These are phyloP conservation scores for Tuber melanosporum DNA, from an alignment of 495 filamentous ascomycete genomes.

Conservation along the genomic window DNA sequence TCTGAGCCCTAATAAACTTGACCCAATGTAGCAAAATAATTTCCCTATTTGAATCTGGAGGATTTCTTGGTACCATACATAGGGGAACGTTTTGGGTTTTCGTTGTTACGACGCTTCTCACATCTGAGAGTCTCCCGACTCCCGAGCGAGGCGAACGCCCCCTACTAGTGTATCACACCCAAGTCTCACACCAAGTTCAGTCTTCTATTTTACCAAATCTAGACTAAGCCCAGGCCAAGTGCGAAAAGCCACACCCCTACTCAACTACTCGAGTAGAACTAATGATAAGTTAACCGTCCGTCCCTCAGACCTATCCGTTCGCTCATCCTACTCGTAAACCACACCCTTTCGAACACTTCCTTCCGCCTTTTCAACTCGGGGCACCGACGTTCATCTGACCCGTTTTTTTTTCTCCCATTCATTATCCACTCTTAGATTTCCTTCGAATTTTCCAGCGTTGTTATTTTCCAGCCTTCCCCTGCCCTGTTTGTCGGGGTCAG, in stretches of 20 bases:
- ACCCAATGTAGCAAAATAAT: background rate
- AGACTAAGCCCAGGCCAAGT: conserved; percentile 28
- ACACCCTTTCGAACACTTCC: background rate
- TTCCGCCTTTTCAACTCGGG: background rate
- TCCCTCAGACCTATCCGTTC: conserved; percentile 9
- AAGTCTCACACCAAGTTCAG: background rate
- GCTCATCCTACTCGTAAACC: conserved; percentile 9
- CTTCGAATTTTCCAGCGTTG: background rate
- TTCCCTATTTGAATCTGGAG: background rate
- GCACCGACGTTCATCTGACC: conserved; percentile 5
- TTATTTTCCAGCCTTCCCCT: background rate
- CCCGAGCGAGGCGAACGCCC: background rate
- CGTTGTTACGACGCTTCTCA: background rate
- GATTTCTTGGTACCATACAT: background rate
- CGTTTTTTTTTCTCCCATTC: conserved; percentile 1
- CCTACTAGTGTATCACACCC: background rate
- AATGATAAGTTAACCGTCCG: conserved; percentile 10
- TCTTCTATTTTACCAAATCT: conserved; percentile 14
- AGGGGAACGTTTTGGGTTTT: background rate
- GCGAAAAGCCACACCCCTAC: conserved; percentile 21
- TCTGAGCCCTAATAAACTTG: background rate
- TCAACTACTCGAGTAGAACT: conserved; percentile 15
- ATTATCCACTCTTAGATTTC: conserved; percentile 23
- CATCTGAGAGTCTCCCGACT: background rate
- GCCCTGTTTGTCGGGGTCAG: background rate